Evolutionary conservation across 768 basidiomycete species (phyloP).

Genomic region (Mycena galericulata): DNA sequence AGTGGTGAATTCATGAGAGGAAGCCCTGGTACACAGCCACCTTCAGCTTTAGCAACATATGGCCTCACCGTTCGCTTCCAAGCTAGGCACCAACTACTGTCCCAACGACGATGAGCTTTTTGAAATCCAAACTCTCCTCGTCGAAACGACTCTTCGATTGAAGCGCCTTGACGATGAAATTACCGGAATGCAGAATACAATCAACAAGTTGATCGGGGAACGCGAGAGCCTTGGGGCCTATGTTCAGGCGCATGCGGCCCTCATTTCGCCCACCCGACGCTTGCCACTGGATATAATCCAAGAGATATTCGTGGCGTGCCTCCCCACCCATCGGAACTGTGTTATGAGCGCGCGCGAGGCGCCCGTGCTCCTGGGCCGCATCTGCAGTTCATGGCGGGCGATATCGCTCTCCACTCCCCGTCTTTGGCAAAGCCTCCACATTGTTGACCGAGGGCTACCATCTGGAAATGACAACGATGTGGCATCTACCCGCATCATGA

Average conservation of each 20-base stretch:
- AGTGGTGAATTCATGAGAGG: too few species aligned
- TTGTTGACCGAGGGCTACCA: background rate
- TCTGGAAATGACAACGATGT: too few species aligned
- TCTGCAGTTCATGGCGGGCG: constrained; percentile 44
- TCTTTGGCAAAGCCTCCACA: constrained; percentile 36
- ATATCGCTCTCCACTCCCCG: constrained; percentile 39
- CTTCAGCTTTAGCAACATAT: too few species aligned
- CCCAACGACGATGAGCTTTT: too few species aligned
- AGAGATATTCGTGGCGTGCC: constrained; percentile 21
- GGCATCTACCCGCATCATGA: too few species aligned
- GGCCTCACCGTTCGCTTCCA: too few species aligned
- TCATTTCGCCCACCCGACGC: background rate
- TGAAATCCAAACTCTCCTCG: background rate
- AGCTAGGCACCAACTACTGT: too few species aligned
- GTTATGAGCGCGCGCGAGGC: constrained; percentile 31
- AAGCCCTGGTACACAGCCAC: too few species aligned
- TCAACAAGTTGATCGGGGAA: background rate
- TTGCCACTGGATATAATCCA: background rate
- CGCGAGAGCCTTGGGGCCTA: background rate
- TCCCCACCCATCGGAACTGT: constrained; percentile 15
- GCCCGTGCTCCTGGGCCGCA: constrained; percentile 42
- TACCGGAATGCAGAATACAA: background rate
- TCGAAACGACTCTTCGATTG: background rate
- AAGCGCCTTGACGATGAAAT: background rate
- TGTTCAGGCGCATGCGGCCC: background rate